These are phyloP conservation scores for Fragilaria crotonensis DNA, from an alignment of 108 stramenopile genomes.

Conservation along the genomic window DNA sequence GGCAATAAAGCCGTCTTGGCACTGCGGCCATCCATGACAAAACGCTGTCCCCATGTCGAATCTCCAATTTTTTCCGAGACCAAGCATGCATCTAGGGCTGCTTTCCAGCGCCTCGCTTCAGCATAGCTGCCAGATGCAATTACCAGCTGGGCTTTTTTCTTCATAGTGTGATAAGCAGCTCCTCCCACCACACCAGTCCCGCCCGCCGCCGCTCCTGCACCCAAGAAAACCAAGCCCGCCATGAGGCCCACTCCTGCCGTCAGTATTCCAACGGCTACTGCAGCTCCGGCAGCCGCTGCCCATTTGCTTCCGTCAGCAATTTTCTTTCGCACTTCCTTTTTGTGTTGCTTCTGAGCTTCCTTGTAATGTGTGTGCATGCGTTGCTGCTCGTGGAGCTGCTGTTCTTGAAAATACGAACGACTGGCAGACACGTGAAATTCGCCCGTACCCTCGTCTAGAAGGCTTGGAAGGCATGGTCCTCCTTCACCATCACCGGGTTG, in stretches of 20 bases:
- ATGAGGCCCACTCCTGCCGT: conserved; percentile 75
- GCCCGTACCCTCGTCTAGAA: too few species aligned
- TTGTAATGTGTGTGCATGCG: conserved; percentile 17
- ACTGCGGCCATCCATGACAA: conserved; percentile 33
- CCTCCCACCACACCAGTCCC: conserved; percentile 69
- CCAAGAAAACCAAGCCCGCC: conserved; percentile 71
- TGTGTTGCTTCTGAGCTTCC: conserved; percentile 29
- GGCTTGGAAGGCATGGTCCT: too few species aligned
- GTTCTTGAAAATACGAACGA: too few species aligned
- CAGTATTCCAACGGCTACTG: conserved; percentile 58
- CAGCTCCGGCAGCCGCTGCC: conserved; percentile 69
- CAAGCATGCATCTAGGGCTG: conserved; percentile 41
- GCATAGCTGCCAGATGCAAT: conserved; percentile 50
- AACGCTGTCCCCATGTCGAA: conserved; percentile 43
- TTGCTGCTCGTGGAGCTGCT: conserved; percentile 7
- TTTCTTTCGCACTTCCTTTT: conserved; percentile 27
- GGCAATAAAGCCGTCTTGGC: conserved; percentile 19
- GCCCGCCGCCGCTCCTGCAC: conserved; percentile 68
- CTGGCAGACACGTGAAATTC: too few species aligned
- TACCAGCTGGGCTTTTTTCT: conserved; percentile 38
- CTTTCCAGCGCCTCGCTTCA: conserved; percentile 49
- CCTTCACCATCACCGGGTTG: too few species aligned
- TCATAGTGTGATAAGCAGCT: conserved; percentile 32
- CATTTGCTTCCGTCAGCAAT: conserved; percentile 57
- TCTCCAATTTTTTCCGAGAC: conserved; percentile 21